Conservation (phyloP, 2,329 filamentous ascomycete species). For the Epichloe coenophiala region DNA sequence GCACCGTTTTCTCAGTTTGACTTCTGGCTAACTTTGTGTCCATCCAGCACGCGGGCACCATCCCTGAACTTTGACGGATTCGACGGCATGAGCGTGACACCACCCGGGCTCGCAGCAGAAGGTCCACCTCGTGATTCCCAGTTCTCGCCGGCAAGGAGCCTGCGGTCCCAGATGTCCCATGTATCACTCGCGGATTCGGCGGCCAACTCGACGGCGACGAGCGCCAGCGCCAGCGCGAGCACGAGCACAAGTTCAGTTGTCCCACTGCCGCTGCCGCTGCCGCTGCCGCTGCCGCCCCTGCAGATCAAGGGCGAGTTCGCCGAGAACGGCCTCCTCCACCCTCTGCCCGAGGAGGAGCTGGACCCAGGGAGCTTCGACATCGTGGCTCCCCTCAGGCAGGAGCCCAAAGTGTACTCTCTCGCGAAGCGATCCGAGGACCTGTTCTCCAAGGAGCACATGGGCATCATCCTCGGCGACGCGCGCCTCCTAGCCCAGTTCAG, state of each 20-base stretch:
- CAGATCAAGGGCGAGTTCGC: background rate
- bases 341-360: background rate
- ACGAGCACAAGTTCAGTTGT: background rate
- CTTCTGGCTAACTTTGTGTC: background rate
- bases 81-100: background rate
- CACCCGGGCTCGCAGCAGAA: background rate
- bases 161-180: background rate
- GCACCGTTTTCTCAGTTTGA: background rate
- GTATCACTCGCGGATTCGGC: background rate
- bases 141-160: background rate
- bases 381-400: background rate
- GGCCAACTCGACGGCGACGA: background rate
- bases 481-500: constrained; percentile 52
- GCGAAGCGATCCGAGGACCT: constrained; percentile 52
- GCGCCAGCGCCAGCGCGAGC: background rate
- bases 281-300: background rate
- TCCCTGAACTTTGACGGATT: constrained; percentile 1
- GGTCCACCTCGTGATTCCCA: background rate
- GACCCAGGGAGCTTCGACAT: constrained; percentile 2
- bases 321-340: background rate
- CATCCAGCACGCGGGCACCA: background rate
- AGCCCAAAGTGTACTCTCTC: constrained; percentile 30
- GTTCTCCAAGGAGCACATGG: constrained; percentile 52
- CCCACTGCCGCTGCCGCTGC: background rate
- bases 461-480: constrained; percentile 51